Conservation (phyloP, 2,329 filamentous ascomycete species). For the Phoma sp. region DNA sequence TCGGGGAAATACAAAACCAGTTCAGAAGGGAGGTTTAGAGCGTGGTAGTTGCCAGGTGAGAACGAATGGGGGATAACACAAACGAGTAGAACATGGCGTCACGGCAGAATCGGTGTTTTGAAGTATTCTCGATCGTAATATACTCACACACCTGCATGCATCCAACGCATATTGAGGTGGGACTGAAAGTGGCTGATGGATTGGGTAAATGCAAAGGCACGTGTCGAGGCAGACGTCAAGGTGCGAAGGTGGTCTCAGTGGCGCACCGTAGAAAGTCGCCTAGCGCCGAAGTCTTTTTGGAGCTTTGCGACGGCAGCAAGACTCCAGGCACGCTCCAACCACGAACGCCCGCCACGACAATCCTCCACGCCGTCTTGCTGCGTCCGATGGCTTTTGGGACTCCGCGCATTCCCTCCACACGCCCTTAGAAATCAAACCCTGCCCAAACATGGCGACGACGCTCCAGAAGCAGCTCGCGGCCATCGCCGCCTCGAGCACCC, state of each 20-base stretch:
- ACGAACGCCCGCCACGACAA: slow-evolving; percentile 26
- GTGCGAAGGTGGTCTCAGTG: slow-evolving; percentile 1
- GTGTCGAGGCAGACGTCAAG: not conserved
- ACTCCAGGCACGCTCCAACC: not conserved
- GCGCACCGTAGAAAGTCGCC: slow-evolving; percentile 9
- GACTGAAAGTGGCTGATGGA: too few species aligned
- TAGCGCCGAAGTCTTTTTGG: slow-evolving; percentile 21
- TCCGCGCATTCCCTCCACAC: not conserved
- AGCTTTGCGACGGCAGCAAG: slow-evolving; percentile 9
- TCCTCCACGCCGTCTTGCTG: slow-evolving; percentile 18
- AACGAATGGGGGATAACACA: too few species aligned
- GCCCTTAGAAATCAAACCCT: not conserved
- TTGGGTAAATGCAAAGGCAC: not conserved
- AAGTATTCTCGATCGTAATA: too few species aligned
- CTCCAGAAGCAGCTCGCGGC: slow-evolving; percentile 93
- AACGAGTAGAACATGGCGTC: too few species aligned
- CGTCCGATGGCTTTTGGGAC: slow-evolving; percentile 36
- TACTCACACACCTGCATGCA: too few species aligned
- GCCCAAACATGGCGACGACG: slow-evolving; percentile 70
- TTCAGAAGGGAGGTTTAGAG: not conserved
- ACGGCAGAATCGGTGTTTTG: too few species aligned
- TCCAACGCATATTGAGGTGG: not conserved
- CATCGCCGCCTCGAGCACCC: slow-evolving; percentile 87
- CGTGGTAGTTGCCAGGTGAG: too few species aligned
- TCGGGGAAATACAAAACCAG: not conserved